Base-by-base conservation (phyloP, 805 yeast genomes). In the Metschnikowia corniflorae region DNA sequence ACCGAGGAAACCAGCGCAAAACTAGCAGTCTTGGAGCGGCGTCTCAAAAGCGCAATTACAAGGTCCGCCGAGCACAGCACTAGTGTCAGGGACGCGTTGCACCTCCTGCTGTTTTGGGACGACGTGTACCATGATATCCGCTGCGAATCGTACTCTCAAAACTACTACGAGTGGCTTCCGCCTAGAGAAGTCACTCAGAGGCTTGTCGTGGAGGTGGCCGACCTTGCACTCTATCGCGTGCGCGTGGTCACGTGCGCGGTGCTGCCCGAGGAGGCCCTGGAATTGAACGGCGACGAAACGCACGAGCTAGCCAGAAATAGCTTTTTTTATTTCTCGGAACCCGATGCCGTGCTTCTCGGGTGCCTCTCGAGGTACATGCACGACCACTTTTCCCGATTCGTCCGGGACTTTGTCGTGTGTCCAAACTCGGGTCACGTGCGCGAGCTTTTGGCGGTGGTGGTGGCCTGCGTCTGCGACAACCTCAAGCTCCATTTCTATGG, bases 91-190 rank as follows among this genome's bases (percentile, higher is more conserved):
- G 43, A 35, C 28, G 39, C 43, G 25, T 31, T 31, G n/a, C 43
- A 31, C 23, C 31, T 34, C 9, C 24, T 19, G 37, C 37, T 33
- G 42, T 44, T 44, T 22, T 41, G 47, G 47, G 31, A 31, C 31
- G 46, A 44, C 26, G 47, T 44, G 12, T 41, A 44, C 32, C 47
- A 44, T 27, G 47, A 44, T 27, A 41, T 44, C 37, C 24, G 27
- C n/a, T 25, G 13, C 18, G 47, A 44, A 18, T 9, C 27, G 21
- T 12, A 5, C 14, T 31, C 5, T 5, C 30, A 24, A 15, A 26
- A 26, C 21, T 35, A 35, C 37, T 32, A 31, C 26, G 40, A 16
- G 15, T 40, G 41, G 37, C 42, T 43, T 8, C 47, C 47, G 26
- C 26, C 38, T 7, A 30, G 33, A 6, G 28, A 32, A 10, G 29